A percentile compares a stretch with the other conserved stretches of the same genome.
phyloP scores from a whole-genome alignment of 306 rosid species.

The Styphnolobium japonicum region DNA sequence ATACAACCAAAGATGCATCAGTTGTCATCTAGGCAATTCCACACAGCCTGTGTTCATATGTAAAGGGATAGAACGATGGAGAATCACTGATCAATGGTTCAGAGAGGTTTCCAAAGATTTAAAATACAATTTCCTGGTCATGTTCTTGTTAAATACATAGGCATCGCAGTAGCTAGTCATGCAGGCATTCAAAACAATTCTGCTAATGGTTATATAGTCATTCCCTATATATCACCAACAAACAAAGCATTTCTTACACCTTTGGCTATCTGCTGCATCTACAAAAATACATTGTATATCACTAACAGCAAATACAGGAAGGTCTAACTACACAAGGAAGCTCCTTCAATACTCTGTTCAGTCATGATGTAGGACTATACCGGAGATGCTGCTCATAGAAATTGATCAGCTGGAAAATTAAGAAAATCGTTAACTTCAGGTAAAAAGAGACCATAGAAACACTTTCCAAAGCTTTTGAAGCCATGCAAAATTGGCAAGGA shows the following conservation, averaged over 20 bases:
- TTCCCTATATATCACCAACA: slow-evolving; percentile 13
- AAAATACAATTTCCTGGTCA: slow-evolving; percentile 5
- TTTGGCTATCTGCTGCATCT: slow-evolving; percentile 36
- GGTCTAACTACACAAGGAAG: slow-evolving; percentile 25
- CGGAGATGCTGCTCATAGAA: slow-evolving; percentile 92
- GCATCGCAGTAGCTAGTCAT: background rate
- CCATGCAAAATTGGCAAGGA: slow-evolving; percentile 1
- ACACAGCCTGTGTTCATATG: background rate
- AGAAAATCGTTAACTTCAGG: slow-evolving; percentile 5
- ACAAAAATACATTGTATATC: slow-evolving; percentile 32
- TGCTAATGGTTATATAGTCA: background rate
- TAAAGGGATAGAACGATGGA: background rate
- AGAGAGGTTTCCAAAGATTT: background rate
- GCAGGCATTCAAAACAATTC: slow-evolving; percentile 1
- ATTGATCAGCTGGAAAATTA: slow-evolving; percentile 66
- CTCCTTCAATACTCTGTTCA: slow-evolving; percentile 30
- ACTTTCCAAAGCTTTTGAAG: slow-evolving; percentile 2
- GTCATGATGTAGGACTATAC: slow-evolving; percentile 53
- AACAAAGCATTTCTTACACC: slow-evolving; percentile 20
- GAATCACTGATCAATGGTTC: background rate
- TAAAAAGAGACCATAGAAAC: background rate
- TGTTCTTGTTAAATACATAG: slow-evolving; percentile 14
- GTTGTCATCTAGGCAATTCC: background rate
- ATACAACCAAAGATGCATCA: background rate
- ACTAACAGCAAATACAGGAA: slow-evolving; percentile 27